phyloP scores from a whole-genome alignment of 116 monocot species.

The Zostera marina region DNA sequence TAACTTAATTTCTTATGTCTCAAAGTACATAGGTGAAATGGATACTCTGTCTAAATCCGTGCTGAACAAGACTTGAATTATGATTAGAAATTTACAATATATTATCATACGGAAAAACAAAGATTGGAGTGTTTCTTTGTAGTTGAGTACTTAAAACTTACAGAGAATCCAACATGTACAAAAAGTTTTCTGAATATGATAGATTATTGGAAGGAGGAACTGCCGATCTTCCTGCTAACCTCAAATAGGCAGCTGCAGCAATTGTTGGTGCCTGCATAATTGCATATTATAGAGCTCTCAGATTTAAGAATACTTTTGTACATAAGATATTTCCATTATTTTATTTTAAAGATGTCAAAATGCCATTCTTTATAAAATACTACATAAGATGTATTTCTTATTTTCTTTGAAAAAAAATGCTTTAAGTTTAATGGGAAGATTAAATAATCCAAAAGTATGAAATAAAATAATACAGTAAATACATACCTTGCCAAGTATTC shows the following conservation, averaged over 20 bases:
- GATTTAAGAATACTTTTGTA: background rate
- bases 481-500: conserved; percentile 88
- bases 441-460: background rate
- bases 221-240: conserved; percentile 79
- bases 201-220: conserved; percentile 74
- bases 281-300: conserved; percentile 11
- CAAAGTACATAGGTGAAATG: too few species aligned
- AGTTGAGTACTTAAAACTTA: conserved; percentile 25
- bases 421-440: too few species aligned
- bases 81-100: too few species aligned
- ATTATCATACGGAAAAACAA: too few species aligned
- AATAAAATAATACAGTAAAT: background rate
- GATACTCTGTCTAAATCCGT: too few species aligned
- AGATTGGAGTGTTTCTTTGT: background rate
- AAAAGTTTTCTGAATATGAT: conserved; percentile 91
- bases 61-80: too few species aligned
- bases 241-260: conserved; percentile 91
- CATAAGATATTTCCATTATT: background rate
- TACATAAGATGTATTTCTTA: too few species aligned
- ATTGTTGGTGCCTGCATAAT: conserved; percentile 74
- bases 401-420: too few species aligned
- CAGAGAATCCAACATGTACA: conserved; percentile 95
- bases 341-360: background rate
- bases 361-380: too few species aligned
- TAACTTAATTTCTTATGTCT: too few species aligned